Percentiles rank a stretch among this genome's conserved stretches.
Conservation (phyloP, 352 stramenopile species). For the Phytopythium helicoides region DNA sequence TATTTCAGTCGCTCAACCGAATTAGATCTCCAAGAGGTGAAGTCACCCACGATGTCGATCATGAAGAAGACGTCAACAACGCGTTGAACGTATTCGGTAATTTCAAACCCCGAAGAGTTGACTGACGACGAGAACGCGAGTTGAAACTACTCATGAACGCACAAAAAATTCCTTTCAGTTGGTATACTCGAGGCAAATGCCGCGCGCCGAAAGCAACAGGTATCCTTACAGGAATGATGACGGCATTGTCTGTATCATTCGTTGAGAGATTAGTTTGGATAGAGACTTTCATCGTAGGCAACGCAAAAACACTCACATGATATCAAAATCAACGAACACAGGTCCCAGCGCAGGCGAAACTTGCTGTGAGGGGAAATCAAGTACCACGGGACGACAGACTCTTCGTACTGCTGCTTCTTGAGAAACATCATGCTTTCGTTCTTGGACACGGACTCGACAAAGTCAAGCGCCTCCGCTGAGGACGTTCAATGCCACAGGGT, state of each 20-base stretch:
- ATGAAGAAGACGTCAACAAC: conserved; percentile 73
- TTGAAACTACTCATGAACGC: conserved; percentile 70
- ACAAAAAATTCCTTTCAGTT: too few relatives aligned
- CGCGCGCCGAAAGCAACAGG: not conserved
- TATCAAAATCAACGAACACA: conserved; percentile 68
- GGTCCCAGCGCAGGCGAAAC: conserved; percentile 75
- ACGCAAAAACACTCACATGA: conserved; percentile 42
- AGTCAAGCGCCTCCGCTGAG: conserved; percentile 67
- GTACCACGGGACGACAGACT: conserved; percentile 74
- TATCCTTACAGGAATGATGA: conserved; percentile 69
- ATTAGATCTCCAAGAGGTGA: not conserved
- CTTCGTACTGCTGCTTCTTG: conserved; percentile 79
- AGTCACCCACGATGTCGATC: conserved; percentile 52
- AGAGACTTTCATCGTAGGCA: not conserved
- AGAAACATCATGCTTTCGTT: conserved; percentile 89
- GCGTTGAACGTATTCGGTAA: conserved; percentile 49
- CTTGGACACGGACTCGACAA: conserved; percentile 71
- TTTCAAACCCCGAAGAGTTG: conserved; percentile 9
- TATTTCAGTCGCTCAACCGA: not conserved
- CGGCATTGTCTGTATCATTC: conserved; percentile 51
- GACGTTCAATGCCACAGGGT: not conserved
- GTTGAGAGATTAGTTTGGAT: too few relatives aligned
- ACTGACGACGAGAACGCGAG: conserved; percentile 48
- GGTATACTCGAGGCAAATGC: too few relatives aligned
- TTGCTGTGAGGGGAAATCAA: conserved; percentile 75